These are phyloP conservation scores for Fusarium sp. DNA, from an alignment of 2,329 filamentous ascomycete genomes.

Conservation along the genomic window DNA sequence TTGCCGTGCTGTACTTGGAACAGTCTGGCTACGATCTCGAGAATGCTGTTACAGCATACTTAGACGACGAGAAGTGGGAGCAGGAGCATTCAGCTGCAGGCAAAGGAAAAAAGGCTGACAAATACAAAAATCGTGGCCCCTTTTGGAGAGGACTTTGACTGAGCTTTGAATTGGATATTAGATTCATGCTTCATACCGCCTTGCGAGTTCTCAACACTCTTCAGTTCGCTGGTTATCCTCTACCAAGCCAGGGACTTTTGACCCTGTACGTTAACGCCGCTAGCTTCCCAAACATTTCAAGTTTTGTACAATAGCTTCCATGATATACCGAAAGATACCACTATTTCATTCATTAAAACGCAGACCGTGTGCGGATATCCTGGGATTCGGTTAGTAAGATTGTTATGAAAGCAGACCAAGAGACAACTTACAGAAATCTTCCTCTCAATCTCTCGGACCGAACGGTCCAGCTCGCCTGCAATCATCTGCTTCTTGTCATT, in stretches of 20 bases:
- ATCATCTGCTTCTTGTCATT: slow-evolving; percentile 96
- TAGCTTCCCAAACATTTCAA: slow-evolving; percentile 43
- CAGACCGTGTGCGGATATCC: slow-evolving; percentile 72
- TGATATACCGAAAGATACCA: slow-evolving; percentile 46
- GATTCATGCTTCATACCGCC: slow-evolving; percentile 51
- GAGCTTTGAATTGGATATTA: slow-evolving; percentile 44
- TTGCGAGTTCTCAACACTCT: slow-evolving; percentile 41
- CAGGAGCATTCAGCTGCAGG: slow-evolving; percentile 68
- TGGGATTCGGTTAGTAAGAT: slow-evolving; percentile 51
- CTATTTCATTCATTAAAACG: slow-evolving; percentile 61
- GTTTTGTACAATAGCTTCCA: slow-evolving; percentile 49
- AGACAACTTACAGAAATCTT: slow-evolving; percentile 80
- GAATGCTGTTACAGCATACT: slow-evolving; percentile 73
- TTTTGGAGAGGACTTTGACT: slow-evolving; percentile 54
- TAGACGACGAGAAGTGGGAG: slow-evolving; percentile 84
- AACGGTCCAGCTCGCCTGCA: slow-evolving; percentile 91
- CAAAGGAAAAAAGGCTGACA: slow-evolving; percentile 48
- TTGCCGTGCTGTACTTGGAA: slow-evolving; percentile 82
- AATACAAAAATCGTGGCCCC: slow-evolving; percentile 51
- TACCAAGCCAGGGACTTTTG: slow-evolving; percentile 46
- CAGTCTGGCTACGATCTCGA: slow-evolving; percentile 77
- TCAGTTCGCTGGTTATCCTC: slow-evolving; percentile 47
- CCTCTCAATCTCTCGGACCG: slow-evolving; percentile 92
- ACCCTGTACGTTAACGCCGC: slow-evolving; percentile 53
- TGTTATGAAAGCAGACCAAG: neutral